Conservation (phyloP, 1,284 basidiomycete genomes). For the Golubevia pallescens region DNA sequence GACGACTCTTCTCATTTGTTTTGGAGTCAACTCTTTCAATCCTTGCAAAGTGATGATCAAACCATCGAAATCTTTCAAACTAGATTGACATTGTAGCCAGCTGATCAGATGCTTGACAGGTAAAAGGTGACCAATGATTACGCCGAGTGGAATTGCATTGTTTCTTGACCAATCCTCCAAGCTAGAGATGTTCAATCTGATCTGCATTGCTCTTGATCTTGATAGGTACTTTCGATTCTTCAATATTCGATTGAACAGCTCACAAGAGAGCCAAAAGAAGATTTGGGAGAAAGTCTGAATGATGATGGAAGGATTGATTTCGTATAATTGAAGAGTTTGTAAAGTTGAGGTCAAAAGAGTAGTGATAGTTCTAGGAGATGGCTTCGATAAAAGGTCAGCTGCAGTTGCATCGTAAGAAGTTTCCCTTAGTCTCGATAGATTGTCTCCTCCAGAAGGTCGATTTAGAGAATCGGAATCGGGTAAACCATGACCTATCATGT, state of each 20-base stretch:
- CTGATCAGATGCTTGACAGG: slow-evolving; percentile 83
- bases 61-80: slow-evolving; percentile 76
- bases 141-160: slow-evolving; percentile 79
- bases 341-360: slow-evolving; percentile 87
- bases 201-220: slow-evolving; percentile 85
- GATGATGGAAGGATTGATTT: slow-evolving; percentile 87
- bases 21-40: slow-evolving; percentile 83
- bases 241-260: slow-evolving; percentile 91
- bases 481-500: slow-evolving; percentile 9
- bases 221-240: slow-evolving; percentile 89
- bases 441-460: slow-evolving; percentile 18
- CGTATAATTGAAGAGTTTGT: slow-evolving; percentile 81
- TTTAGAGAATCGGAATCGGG: slow-evolving; percentile 11
- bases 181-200: slow-evolving; percentile 82
- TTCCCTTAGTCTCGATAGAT: slow-evolving; percentile 23
- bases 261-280: slow-evolving; percentile 82
- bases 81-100: slow-evolving; percentile 78
- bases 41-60: slow-evolving; percentile 88
- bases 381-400: slow-evolving; percentile 26
- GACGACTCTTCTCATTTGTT: slow-evolving; percentile 92
- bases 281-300: slow-evolving; percentile 94
- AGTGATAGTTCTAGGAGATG: slow-evolving; percentile 73
- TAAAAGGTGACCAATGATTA: slow-evolving; percentile 77
- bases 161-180: slow-evolving; percentile 90
- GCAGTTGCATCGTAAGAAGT: slow-evolving; percentile 29